Base-by-base conservation (phyloP, 495 filamentous ascomycete species). In the Podospora pseudoanserina region DNA sequence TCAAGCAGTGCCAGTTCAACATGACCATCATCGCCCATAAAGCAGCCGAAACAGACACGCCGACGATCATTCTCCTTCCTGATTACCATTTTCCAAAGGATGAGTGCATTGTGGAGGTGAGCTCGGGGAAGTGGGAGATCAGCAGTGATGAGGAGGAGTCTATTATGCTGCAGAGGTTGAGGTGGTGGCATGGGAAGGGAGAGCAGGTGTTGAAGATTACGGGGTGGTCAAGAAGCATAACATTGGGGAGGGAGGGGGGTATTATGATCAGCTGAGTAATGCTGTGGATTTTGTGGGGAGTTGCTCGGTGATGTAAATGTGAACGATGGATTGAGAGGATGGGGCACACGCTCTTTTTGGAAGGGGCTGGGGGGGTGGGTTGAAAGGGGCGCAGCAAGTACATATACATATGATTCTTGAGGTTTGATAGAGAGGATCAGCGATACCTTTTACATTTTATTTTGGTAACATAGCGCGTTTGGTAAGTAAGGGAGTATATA, bases 181-280 rank as follows among this genome's bases (percentile, higher is more conserved):
- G 84, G 70, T 99, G 95, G 95, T 96, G 92, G 92, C 93, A 98
- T 79, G 88, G 85, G 4, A 88, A 88, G 59, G 96, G 94, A 0
- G 85, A 92, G 67, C 94, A 98, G 79, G 85, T 82, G 27, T 84
- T 98, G 70, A 92, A 85, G 69, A 83, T 97, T 20, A 89, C 86
- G 65, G 95, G 0, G 80, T 93, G 16, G 87, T 89, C 57, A 77
- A 75, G 67, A 79, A 77, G 54, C 73, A 81, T 34, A 83, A 82
- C 60, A 49, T 49, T 49, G 67, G 4, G 79, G 74, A 0, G 73
- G 69, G 6, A 81, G 82, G 65, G 0, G 81, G 82, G 4, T 84
- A 84, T 66, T 75, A 84, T 64, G 79, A 85, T 49, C 81, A 83
- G 64, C 18, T 61, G 4, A 82, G 80, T 59, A 81, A 82, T 44